Evolutionary conservation across 148 eudicot genomes (phyloP).

Genomic region (Cornus controversa): DNA sequence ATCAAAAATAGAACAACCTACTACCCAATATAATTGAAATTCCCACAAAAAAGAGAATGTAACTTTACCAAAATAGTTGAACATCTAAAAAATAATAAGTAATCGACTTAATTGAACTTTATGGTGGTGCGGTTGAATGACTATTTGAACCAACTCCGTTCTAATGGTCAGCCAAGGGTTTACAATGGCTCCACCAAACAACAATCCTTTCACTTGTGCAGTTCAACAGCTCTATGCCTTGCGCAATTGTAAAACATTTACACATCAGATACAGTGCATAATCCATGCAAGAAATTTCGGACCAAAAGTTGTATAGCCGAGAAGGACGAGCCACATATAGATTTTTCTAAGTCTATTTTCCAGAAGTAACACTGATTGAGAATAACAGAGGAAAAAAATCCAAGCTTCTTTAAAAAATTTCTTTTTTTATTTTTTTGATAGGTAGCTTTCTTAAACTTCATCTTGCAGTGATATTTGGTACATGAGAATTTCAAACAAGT

Average conservation of each 20-base stretch:
- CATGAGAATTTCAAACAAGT: background rate
- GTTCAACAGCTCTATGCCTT: background rate
- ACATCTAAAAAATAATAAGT: no score
- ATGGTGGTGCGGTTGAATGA: background rate
- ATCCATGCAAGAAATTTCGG: background rate
- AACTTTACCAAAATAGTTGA: background rate
- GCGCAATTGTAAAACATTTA: no score
- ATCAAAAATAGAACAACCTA: no score
- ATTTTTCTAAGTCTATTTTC: background rate
- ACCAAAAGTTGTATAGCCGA: background rate
- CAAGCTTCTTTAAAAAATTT: background rate
- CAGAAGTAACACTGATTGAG: background rate
- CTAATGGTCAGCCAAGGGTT: background rate
- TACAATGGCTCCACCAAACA: background rate
- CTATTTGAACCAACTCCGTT: background rate
- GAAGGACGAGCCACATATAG: background rate
- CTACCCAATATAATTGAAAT: no score
- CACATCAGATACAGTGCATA: background rate
- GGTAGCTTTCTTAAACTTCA: conserved; percentile 1
- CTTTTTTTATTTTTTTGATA: no score
- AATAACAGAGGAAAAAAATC: background rate
- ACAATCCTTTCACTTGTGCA: background rate
- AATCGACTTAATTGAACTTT: background rate
- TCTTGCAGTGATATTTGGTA: background rate
- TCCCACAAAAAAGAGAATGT: no score